Evolutionary conservation across 177 flowering plant species (phyloP).

Genomic region (Tripterygium wilfordii): DNA sequence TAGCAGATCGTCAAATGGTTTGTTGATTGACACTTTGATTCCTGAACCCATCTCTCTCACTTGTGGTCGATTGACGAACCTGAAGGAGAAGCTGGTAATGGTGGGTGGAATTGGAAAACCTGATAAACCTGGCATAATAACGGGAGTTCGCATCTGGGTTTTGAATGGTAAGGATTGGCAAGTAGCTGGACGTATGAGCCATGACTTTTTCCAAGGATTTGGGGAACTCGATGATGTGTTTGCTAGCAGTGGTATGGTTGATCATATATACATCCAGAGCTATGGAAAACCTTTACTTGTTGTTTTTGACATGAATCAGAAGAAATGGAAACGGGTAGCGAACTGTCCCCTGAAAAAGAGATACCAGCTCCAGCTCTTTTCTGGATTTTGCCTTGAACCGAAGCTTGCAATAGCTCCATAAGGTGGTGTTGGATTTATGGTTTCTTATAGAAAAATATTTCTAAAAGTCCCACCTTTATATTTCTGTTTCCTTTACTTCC

Average conservation of each 20-base stretch:
- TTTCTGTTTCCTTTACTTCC: too few species aligned
- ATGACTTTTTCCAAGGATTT: slow-evolving; percentile 62
- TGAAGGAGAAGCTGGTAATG: slow-evolving; percentile 59
- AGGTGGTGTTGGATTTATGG: too few species aligned
- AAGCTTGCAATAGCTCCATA: too few species aligned
- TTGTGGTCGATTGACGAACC: slow-evolving; percentile 66
- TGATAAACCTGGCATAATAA: slow-evolving; percentile 62
- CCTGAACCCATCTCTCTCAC: slow-evolving; percentile 60
- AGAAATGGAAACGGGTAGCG: slow-evolving; percentile 14
- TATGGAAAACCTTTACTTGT: too few species aligned
- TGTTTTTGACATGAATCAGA: too few species aligned
- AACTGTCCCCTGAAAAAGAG: too few species aligned
- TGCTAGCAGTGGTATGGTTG: slow-evolving; percentile 59
- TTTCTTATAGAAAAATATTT: too few species aligned
- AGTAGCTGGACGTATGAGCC: slow-evolving; percentile 64
- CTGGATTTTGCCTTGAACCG: too few species aligned
- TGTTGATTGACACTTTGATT: slow-evolving; percentile 38
- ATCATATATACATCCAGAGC: too few species aligned
- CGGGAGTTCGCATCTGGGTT: slow-evolving; percentile 71
- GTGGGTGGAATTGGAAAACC: slow-evolving; percentile 71
- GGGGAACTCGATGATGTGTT: slow-evolving; percentile 77
- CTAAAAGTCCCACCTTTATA: too few species aligned
- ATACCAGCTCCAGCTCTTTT: too few species aligned
- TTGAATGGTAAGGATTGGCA: slow-evolving; percentile 54
- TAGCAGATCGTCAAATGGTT: slow-evolving; percentile 24